Conservation (phyloP, 208 protist species). For the Acanthamoeba lenticulata region DNA sequence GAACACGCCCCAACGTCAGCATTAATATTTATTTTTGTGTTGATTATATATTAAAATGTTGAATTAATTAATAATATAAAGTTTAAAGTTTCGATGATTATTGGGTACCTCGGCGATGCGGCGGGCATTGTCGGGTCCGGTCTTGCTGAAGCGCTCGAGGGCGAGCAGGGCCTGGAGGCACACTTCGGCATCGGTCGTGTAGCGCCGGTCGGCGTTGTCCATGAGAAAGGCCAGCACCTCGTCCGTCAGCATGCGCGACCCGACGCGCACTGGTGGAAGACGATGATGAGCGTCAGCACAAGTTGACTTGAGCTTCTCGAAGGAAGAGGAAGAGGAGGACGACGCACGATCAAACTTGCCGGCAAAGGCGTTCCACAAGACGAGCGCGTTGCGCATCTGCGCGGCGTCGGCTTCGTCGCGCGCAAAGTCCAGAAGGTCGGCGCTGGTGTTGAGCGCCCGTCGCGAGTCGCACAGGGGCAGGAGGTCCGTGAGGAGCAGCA, state of each 20-base stretch:
- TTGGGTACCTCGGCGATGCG: neutral
- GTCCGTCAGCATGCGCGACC: neutral
- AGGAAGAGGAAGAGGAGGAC: neutral
- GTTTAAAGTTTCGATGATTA: neutral
- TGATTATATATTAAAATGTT: neutral
- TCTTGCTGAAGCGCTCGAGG: conserved; percentile 12
- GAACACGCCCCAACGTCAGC: neutral
- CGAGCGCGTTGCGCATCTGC: conserved; percentile 18
- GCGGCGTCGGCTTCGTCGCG: neutral
- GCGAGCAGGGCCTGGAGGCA: conserved; percentile 27
- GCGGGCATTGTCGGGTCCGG: neutral
- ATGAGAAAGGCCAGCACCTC: conserved; percentile 18
- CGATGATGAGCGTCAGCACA: neutral
- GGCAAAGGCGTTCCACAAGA: conserved; percentile 39
- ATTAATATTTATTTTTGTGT: too few species aligned
- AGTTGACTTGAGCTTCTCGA: neutral
- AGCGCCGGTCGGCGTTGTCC: neutral
- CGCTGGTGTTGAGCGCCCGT: neutral
- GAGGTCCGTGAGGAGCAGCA: conserved; percentile 24
- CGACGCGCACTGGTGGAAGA: neutral
- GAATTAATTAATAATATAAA: neutral
- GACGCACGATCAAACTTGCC: conserved; percentile 25
- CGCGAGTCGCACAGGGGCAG: conserved; percentile 35
- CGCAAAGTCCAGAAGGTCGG: neutral
- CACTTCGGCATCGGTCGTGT: conserved; percentile 25